These are phyloP conservation scores for Magnusiomyces suaveolens DNA, from an alignment of 1,139 yeast species.

Conservation along the genomic window DNA sequence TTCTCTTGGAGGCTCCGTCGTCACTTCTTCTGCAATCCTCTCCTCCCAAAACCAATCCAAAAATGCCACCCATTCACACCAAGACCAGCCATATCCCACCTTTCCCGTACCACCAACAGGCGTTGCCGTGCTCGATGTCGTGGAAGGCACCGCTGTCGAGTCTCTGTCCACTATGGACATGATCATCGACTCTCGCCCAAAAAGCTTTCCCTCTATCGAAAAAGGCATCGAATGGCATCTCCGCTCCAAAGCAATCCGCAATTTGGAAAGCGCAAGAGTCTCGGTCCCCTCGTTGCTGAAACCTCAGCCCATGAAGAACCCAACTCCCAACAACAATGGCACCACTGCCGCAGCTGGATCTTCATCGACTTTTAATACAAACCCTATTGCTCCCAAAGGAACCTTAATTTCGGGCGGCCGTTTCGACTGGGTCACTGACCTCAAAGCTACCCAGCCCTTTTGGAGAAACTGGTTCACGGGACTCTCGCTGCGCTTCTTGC, in stretches of 20 bases:
- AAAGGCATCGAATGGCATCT: slow-evolving; percentile 83
- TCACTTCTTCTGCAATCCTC: slow-evolving; percentile 39
- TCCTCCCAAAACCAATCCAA: not conserved
- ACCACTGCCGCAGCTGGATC: not conserved
- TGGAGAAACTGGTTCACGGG: slow-evolving; percentile 81
- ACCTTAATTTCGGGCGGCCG: slow-evolving; percentile 21
- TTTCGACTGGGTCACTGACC: slow-evolving; percentile 55
- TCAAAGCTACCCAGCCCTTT: slow-evolving; percentile 48
- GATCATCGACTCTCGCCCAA: slow-evolving; percentile 57
- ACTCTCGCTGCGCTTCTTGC: slow-evolving; percentile 55
- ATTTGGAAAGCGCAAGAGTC: slow-evolving; percentile 53
- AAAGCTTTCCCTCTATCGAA: slow-evolving; percentile 40
- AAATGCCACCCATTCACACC: not conserved
- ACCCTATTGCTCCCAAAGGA: slow-evolving; percentile 6
- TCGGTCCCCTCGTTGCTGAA: slow-evolving; percentile 63
- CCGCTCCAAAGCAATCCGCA: slow-evolving; percentile 41
- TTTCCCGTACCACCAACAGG: slow-evolving; percentile 37
- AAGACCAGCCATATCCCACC: slow-evolving; percentile 1
- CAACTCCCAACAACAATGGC: not conserved
- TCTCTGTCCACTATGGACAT: slow-evolving; percentile 58
- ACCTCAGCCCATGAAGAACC: not conserved
- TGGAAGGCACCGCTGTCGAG: slow-evolving; percentile 79
- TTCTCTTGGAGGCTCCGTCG: slow-evolving; percentile 83
- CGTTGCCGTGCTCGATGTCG: slow-evolving; percentile 73
- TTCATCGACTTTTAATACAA: not conserved